Evolutionary conservation across 176 grass and related monocot genomes (phyloP), one percentile per base, ranked within the genome.

Genomic region (Aegilops umbellulata): DNA sequence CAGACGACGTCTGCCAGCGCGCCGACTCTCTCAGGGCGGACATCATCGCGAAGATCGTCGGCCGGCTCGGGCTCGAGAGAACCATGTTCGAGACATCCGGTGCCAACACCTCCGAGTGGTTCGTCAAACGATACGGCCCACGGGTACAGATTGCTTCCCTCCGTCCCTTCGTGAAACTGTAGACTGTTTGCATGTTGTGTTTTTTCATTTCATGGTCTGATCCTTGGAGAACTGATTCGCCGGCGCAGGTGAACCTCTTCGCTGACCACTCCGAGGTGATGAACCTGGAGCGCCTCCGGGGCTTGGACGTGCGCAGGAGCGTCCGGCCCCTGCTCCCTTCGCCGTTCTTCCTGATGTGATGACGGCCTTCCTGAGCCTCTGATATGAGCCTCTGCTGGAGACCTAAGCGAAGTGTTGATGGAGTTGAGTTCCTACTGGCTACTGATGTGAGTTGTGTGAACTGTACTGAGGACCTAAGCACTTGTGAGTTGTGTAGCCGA

Each of bases 51-150:
- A 98, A 94, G 79, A 96, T 98, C 20, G 64, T 98, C 20, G 85
- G 92, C 8, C 90, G 92, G 27, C 88, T 98, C 0, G 97, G 94
- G 53, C 84, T 95, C 1, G 90, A 98, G 81, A 98, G 91, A 62
- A 98, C 93, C 35, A 94, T 98, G 97, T 98, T 98, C 5, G 97
- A 98, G 76, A 82, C 88, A 15, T 94, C 93, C 39, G 87, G 74
- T 57, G 0, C 82, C 7, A 90, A 74, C 83, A 92, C 90, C 53
- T 95, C 88, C 0, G 93, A 98, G 81, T 98, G 93, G 97, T 98
- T 98, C 1, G 71, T 98, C 78, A 98, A 76, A 86, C 82, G 82
- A 60, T 98, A 98, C 3, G 96, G 94, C 60, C 96, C 92, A 23
- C 88, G 86, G 90, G 93, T 98, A 94, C 49, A n/a, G 7, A 63